Evolutionary conservation across 1,284 basidiomycete species (phyloP).

Genomic region (Cryptococcus sp.): DNA sequence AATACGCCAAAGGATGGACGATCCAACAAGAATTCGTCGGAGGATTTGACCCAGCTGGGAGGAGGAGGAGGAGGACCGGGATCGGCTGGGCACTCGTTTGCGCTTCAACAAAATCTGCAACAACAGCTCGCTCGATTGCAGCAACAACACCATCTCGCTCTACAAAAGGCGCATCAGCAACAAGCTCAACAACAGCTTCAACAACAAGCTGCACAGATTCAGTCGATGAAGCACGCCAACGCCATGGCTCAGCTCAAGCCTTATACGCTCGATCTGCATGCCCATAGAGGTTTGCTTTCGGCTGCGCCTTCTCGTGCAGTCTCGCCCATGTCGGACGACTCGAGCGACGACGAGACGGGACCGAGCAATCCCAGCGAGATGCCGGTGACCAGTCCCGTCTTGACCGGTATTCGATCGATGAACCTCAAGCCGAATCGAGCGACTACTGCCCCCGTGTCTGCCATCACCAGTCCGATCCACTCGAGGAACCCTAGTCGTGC

Average conservation of each 20-base stretch:
- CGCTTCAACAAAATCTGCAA: constrained; percentile 34
- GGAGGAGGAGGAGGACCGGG: constrained; percentile 13
- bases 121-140: constrained; percentile 34
- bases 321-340: constrained; percentile 40
- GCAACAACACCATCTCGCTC: constrained; percentile 35
- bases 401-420: constrained; percentile 66
- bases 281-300: constrained; percentile 29
- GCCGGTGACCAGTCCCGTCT: constrained; percentile 66
- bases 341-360: constrained; percentile 41
- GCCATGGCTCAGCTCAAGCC: constrained; percentile 25
- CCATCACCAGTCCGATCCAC: constrained; percentile 33
- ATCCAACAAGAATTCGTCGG: constrained; percentile 26
- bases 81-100: constrained; percentile 22
- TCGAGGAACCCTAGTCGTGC: constrained; percentile 39
- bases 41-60: constrained; percentile 30
- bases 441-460: constrained; percentile 42
- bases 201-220: constrained; percentile 6
- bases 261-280: constrained; percentile 38
- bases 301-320: constrained; percentile 38
- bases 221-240: not conserved
- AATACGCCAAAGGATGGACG: constrained; percentile 45
- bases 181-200: not conserved
- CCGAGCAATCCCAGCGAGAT: constrained; percentile 7
- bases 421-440: constrained; percentile 41
- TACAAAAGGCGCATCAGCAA: constrained; percentile 16